A percentile compares a stretch with the other conserved stretches of the same genome.
phyloP scores from a whole-genome alignment of 352 stramenopile species.

The Phytophthora colocasiae region DNA sequence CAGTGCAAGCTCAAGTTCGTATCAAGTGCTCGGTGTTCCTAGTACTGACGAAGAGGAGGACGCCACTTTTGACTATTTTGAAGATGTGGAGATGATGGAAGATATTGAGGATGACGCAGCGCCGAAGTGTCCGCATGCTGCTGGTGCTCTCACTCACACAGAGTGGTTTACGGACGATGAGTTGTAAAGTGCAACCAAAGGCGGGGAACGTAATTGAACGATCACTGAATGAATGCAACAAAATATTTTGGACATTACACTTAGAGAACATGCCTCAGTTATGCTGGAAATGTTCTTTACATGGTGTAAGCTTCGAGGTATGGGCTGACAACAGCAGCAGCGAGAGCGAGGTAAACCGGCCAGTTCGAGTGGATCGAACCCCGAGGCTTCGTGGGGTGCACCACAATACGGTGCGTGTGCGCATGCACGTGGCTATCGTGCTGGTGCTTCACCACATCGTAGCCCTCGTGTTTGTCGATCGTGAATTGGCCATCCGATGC shows the following conservation, averaged over 20 bases:
- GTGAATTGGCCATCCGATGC: constrained; percentile 32
- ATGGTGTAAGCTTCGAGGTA: constrained; percentile 28
- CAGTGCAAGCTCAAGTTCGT: constrained; percentile 44
- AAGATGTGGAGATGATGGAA: constrained; percentile 59
- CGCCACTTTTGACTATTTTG: constrained; percentile 22
- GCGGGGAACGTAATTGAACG: not conserved
- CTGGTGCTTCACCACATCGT: constrained; percentile 46
- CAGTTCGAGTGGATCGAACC: constrained; percentile 18
- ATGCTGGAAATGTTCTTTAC: constrained; percentile 8
- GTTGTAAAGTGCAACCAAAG: constrained; percentile 20
- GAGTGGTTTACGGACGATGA: constrained; percentile 60
- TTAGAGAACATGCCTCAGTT: not conserved
- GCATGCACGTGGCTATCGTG: constrained; percentile 30
- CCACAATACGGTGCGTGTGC: constrained; percentile 36
- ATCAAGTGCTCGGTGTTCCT: constrained; percentile 46
- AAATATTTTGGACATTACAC: constrained; percentile 16
- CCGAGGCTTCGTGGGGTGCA: constrained; percentile 25
- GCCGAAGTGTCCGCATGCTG: constrained; percentile 41
- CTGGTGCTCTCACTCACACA: constrained; percentile 49
- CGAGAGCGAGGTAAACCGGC: constrained; percentile 31
- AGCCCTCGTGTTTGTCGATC: constrained; percentile 48
- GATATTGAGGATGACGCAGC: constrained; percentile 31
- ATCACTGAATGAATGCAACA: constrained; percentile 24
- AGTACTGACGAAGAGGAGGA: constrained; percentile 41
- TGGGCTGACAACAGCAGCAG: constrained; percentile 31